phyloP scores from a whole-genome alignment of 2,329 filamentous ascomycete genomes.

The Neoarthrinium moseri region DNA sequence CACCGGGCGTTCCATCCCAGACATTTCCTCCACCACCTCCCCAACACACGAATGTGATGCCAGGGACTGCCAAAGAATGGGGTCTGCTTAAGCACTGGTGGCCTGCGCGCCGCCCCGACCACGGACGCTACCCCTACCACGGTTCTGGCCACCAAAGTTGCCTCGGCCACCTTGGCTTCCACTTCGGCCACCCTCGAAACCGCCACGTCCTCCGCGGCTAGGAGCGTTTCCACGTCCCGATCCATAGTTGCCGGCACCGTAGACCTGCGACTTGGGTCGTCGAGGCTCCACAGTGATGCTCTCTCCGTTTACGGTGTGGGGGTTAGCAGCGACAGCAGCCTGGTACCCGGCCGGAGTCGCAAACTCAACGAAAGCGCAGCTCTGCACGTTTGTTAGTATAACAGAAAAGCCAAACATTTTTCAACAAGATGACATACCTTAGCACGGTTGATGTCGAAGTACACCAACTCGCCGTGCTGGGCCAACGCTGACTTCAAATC shows the following conservation, averaged over 20 bases:
- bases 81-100: slow-evolving; percentile 45
- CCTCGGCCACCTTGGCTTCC: slow-evolving; percentile 65
- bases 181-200: slow-evolving; percentile 57
- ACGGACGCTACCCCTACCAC: slow-evolving; percentile 66
- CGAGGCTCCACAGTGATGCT: slow-evolving; percentile 87
- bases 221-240: slow-evolving; percentile 59
- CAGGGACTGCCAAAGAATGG: not conserved
- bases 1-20: no score
- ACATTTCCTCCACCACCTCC: not conserved
- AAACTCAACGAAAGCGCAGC: slow-evolving; percentile 96
- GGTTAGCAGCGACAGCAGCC: slow-evolving; percentile 80
- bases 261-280: slow-evolving; percentile 70
- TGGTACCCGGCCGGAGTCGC: slow-evolving; percentile 77
- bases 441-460: slow-evolving; percentile 75
- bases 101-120: slow-evolving; percentile 61
- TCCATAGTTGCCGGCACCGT: slow-evolving; percentile 67
- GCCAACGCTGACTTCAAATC: slow-evolving; percentile 70
- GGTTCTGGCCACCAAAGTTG: slow-evolving; percentile 65
- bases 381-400: slow-evolving; percentile 52
- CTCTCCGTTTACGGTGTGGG: slow-evolving; percentile 80
- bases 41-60: not conserved
- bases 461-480: slow-evolving; percentile 68
- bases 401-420: not conserved
- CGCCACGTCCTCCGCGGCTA: slow-evolving; percentile 63
- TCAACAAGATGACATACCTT: slow-evolving; percentile 72